Evolutionary conservation across 2,329 filamentous ascomycete genomes (phyloP).

Genomic region (Alternaria viburni): DNA sequence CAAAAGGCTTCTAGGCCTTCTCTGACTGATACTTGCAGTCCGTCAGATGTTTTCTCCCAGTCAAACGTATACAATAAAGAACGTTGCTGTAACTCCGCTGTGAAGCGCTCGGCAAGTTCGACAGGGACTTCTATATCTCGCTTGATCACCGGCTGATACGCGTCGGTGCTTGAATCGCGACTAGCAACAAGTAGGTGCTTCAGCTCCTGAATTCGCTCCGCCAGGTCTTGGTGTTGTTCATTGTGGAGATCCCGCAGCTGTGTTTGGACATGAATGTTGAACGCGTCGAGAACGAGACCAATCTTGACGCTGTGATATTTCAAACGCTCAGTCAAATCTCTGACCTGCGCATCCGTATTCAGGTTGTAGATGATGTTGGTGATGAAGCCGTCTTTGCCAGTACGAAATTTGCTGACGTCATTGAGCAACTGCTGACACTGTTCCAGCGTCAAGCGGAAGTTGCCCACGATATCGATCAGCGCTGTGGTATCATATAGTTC

Average conservation of each 20-base stretch:
- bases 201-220: background rate
- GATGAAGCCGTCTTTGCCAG: background rate
- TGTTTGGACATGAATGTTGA: background rate
- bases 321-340: background rate
- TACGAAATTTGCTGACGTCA: background rate
- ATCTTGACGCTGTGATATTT: background rate
- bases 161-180: background rate
- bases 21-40: background rate
- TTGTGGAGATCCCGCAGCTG: background rate
- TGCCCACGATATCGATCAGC: background rate
- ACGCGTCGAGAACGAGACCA: background rate
- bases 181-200: background rate
- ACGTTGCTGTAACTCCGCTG: background rate
- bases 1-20: background rate
- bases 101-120: background rate
- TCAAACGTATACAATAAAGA: background rate
- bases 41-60: background rate
- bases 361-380: background rate
- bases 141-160: background rate
- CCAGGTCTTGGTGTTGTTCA: background rate
- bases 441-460: background rate
- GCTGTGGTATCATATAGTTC: background rate
- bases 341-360: background rate
- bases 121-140: background rate
- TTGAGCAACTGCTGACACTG: background rate